Base-by-base conservation (phyloP, 768 basidiomycete genomes). In the Amanita subjunquillea region DNA sequence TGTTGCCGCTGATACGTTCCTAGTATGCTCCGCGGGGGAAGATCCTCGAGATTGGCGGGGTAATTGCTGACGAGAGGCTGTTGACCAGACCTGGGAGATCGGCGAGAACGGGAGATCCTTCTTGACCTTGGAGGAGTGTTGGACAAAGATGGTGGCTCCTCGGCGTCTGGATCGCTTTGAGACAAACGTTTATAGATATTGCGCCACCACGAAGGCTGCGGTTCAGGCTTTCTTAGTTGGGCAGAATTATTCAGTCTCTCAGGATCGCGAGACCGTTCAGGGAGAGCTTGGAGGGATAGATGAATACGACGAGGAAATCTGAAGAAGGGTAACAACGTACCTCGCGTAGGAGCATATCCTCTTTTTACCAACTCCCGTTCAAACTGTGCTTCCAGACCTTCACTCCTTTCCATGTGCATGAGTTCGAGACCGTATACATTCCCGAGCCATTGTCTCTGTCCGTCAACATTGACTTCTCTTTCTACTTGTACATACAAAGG, bases 151-250 rank as follows among this genome's bases (percentile, higher is more conserved):
- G 25, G 9, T 15, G 25, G 43, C 2, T 53, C 43, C 34, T 68
- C 64, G 17, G 58, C 53, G 29, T 70, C 70, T 44, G 59, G 64
- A 9, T 65, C 67, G 15, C 67, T 59, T 48, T 75, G 73, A 10
- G 80, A 80, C 30, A 82, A 57, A 17, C 76, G 74, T 55, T 72
- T 62, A 60, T 81, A 81, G 13, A 79, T 62, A 48, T 63, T 72
- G 15, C 73, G 72, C 81, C 81, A 82, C 80, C 80, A 82, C 0
- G 80, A 79, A 2, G 68, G 63, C 54, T 72, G 70, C 4, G 60
- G 58, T 45, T 58, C 57, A 51, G 67, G 60, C 9, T 55, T 57
- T 20, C 57, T 54, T 40, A 49, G 60, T 12, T 53, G 56, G 25
- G 55, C 57, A 32, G 48, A 40, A 10, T 23, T 37, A 32, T 57